Evolutionary conservation across 2,329 filamentous ascomycete genomes (phyloP), one percentile per base, ranked within the genome.

Genomic region (Juglanconis oblonga): DNA sequence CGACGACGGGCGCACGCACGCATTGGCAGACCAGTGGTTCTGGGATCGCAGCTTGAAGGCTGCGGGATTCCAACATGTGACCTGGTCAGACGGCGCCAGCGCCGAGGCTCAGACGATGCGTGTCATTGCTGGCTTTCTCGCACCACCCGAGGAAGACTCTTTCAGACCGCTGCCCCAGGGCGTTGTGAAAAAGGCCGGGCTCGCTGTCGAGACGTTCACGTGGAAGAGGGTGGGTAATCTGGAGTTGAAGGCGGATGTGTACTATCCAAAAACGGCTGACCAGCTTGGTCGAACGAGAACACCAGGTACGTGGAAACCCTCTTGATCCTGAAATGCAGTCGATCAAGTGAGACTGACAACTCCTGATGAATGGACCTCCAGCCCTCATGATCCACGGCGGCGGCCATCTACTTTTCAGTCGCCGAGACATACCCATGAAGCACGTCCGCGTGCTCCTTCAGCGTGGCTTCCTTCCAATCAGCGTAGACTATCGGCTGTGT

Each of bases 401-500:
- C 17, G 72, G 77, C 6, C 71, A 78, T 59, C 64, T 79, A 5
- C 72, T 73, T 36, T 68, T 77, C 8, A 74, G 72, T 0, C 69
- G 76, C 7, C 72, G 72, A 47, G 74, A 72, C 5, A 64, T 79
- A 5, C 67, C 73, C 1, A 69, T 71, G 2, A 52, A 59, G 4
- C 80, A 82, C 57, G 75, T 70, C 0, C 54, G 65, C 5, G 59
- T 68, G 1, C 70, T 82, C 0, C 68, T 81, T 0, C 59, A 68
- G 1, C 53, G 66, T 5, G 76, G 77, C 0, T 71, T 82, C 45
- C 65, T 82, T 2, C 78, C 81, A 0, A 67, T 84, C 10, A 79
- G 76, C 61, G 55, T 82, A 0, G 81, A 83, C 64, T 80, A 83
- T 62, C 69, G 79, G 0, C 72, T 84, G 1, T 83, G 80, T 58